These are phyloP conservation scores for Arthrobotrys pseudoclavata DNA, from an alignment of 2,329 filamentous ascomycete species.

Conservation along the genomic window DNA sequence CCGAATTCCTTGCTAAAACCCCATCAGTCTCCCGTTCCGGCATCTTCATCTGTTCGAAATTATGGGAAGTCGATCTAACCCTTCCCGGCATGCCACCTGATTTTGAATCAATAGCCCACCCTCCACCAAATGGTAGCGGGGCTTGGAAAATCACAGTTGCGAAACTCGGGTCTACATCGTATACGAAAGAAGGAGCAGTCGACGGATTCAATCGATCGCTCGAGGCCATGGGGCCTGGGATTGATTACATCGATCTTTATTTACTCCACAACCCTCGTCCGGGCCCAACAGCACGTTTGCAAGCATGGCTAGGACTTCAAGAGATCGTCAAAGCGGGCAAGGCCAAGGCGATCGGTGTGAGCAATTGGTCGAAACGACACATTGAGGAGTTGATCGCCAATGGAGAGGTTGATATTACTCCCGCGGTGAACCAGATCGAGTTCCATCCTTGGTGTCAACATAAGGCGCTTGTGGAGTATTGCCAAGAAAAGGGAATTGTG, in stretches of 20 bases:
- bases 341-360: constrained; percentile 78
- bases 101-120: constrained; percentile 38
- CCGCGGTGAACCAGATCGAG: constrained; percentile 84
- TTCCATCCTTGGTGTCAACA: constrained; percentile 86
- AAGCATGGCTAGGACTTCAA: constrained; percentile 82
- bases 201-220: constrained; percentile 41
- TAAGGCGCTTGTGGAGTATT: constrained; percentile 74
- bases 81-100: constrained; percentile 44
- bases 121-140: constrained; percentile 26
- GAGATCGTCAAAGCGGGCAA: constrained; percentile 81
- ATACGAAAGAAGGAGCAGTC: constrained; percentile 27
- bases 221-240: constrained; percentile 65
- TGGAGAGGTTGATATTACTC: constrained; percentile 68
- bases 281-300: constrained; percentile 76
- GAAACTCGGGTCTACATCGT: constrained; percentile 30
- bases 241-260: constrained; percentile 84
- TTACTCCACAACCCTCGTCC: constrained; percentile 82
- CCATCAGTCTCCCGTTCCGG: constrained; percentile 38
- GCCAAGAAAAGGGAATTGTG: constrained; percentile 76
- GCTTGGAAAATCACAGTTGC: constrained; percentile 31
- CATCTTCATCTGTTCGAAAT: constrained; percentile 57
- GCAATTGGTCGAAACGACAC: constrained; percentile 80
- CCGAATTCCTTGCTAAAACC: constrained; percentile 39
- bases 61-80: constrained; percentile 48
- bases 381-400: constrained; percentile 74